Base-by-base conservation (phyloP, 106 monocot genomes). In the Cymbidium sinense region DNA sequence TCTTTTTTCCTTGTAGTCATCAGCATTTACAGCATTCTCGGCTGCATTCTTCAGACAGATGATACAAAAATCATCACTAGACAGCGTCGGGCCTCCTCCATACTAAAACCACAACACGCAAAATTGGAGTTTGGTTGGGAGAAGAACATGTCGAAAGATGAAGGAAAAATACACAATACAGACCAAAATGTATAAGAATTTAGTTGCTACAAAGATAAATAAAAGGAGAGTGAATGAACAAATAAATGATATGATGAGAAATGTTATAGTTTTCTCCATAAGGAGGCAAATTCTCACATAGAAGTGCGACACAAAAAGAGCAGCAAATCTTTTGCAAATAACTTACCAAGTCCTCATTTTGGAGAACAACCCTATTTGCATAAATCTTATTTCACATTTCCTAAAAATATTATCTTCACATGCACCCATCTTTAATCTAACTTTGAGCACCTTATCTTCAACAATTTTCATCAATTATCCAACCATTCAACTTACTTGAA, bases 1-100 rank as follows among this genome's bases (percentile, higher is more conserved):
- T 77, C 88, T 94, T 80, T 85, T 74, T 77, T 86, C 92, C 65
- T 91, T 88, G 79, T 94, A 98, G 44, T 93, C 87, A 83, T 88
- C 86, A 11, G 90, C 89, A 70, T 76, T 87, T 76, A 92, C 92
- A 70, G 90, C 78, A 79, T 43, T 81, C 58, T 80, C 83, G 5
- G 94, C 96, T 36, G 55, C 86, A 47, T 86, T 80, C 77, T 84
- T 98, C 27, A 98, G 80, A 75, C 96, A 98, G 17, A 87, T 84
- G 70, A 83, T 83, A 77, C 96, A 98, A 50, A 76, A 82, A 77
- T 92, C 88, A 75, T 88, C 84, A 43, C 75, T 78, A 75, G 79
- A 83, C 47, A 98, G 79, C 79, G 88, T 74, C 33, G 96, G 94
- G 2, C 94, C 96, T 41, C 74, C 74, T 44, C 43, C 74, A 44